Conservation (phyloP, 225 moss, liverwort and hornwort genomes). For the Marchantia polymorpha region DNA sequence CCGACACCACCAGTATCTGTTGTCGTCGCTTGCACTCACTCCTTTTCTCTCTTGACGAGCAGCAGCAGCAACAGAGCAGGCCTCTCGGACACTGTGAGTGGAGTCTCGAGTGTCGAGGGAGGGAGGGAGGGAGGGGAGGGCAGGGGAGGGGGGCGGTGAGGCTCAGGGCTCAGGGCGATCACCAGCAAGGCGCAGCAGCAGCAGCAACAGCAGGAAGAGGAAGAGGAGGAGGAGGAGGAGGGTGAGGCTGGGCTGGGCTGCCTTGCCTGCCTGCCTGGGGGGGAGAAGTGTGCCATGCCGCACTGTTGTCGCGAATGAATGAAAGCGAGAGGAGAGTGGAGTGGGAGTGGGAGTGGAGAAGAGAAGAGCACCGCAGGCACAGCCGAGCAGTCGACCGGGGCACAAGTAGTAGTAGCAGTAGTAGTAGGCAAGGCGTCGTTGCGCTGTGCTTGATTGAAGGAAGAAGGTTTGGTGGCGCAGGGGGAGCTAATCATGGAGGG, state of each 20-base stretch:
- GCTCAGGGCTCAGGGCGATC: neutral
- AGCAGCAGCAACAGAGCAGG: neutral
- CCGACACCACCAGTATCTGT: slow-evolving; percentile 20
- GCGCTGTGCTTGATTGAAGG: slow-evolving; percentile 5
- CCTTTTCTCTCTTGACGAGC: slow-evolving; percentile 5
- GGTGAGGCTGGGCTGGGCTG: too few relatives aligned
- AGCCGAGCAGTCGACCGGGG: slow-evolving; percentile 4
- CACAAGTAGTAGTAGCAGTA: neutral
- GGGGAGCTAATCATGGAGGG: slow-evolving; percentile 35
- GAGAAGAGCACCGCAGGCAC: too few relatives aligned
- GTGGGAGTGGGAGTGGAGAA: neutral
- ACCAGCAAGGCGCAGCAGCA: too few relatives aligned
- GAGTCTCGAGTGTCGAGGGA: slow-evolving; percentile 17
- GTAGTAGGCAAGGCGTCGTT: slow-evolving; percentile 7
- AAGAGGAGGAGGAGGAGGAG: neutral
- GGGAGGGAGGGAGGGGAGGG: neutral
- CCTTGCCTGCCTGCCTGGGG: too few relatives aligned
- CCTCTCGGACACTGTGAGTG: slow-evolving; percentile 5
- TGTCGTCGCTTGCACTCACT: slow-evolving; percentile 14
- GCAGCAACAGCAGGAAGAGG: too few relatives aligned
- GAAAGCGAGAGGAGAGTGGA: neutral
- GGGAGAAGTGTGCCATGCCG: neutral
- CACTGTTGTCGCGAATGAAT: slow-evolving; percentile 8
- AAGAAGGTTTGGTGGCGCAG: slow-evolving; percentile 11
- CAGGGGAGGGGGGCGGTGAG: neutral